Conservation (phyloP, 139 green algal species). For the Chlorella sp. region DNA sequence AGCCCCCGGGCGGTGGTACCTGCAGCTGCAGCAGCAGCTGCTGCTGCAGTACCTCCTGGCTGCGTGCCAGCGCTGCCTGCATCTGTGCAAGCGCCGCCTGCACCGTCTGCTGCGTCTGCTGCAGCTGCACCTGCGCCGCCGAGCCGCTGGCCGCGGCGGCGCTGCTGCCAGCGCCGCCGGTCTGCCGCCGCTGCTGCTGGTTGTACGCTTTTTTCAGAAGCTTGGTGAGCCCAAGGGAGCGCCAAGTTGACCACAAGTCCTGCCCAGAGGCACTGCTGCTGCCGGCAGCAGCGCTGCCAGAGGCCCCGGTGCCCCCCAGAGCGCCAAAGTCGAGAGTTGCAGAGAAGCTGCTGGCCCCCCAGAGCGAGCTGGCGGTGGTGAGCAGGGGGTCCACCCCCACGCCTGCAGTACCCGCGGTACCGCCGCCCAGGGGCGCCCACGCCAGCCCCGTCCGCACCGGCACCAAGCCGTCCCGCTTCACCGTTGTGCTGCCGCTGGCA, state of each 20-base stretch:
- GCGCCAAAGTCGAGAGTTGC: slow-evolving; percentile 13
- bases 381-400: slow-evolving; percentile 8
- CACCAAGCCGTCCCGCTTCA: slow-evolving; percentile 50
- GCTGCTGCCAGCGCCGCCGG: background rate
- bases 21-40: slow-evolving; percentile 48
- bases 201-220: slow-evolving; percentile 63
- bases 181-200: slow-evolving; percentile 41
- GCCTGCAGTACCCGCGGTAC: background rate
- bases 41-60: slow-evolving; percentile 48
- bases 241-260: slow-evolving; percentile 50
- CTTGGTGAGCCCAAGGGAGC: slow-evolving; percentile 56
- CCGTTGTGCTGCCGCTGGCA: background rate
- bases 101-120: slow-evolving; percentile 46
- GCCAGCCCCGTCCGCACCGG: slow-evolving; percentile 70
- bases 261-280: background rate
- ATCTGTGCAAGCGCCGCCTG: slow-evolving; percentile 45
- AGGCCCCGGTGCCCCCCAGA: background rate
- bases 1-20: background rate
- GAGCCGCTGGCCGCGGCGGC: background rate
- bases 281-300: background rate
- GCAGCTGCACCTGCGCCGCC: slow-evolving; percentile 21
- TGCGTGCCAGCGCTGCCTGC: slow-evolving; percentile 41
- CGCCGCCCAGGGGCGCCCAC: slow-evolving; percentile 50
- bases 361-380: background rate
- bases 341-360: slow-evolving; percentile 7